phyloP scores from a whole-genome alignment of 495 filamentous ascomycete species.

The Lepidopterella palustris region DNA sequence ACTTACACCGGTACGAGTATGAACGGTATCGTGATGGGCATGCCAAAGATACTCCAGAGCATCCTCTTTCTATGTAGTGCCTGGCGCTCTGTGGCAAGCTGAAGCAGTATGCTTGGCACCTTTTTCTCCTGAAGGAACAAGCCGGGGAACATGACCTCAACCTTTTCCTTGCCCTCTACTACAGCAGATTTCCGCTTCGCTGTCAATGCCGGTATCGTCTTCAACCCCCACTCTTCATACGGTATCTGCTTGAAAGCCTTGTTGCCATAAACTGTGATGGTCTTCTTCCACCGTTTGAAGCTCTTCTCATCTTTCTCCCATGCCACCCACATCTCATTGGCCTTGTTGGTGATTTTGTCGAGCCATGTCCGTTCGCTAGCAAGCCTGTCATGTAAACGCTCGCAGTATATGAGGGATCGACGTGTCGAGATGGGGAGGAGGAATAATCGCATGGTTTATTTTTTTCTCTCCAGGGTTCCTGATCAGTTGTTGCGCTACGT shows the following conservation, averaged over 20 bases:
- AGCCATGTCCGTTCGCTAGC: slow-evolving; percentile 46
- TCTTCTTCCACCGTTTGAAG: slow-evolving; percentile 71
- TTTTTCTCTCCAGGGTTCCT: not conserved
- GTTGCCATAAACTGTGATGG: slow-evolving; percentile 80
- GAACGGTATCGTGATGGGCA: slow-evolving; percentile 79
- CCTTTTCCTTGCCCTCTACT: slow-evolving; percentile 54
- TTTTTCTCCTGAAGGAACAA: slow-evolving; percentile 56
- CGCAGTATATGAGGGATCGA: slow-evolving; percentile 88
- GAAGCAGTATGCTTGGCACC: slow-evolving; percentile 54
- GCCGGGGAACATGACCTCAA: slow-evolving; percentile 73
- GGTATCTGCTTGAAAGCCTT: slow-evolving; percentile 76
- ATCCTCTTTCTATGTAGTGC: slow-evolving; percentile 66
- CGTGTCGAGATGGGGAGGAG: slow-evolving; percentile 89
- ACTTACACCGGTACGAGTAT: slow-evolving; percentile 78
- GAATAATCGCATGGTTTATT: slow-evolving; percentile 77
- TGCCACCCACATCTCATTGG: slow-evolving; percentile 64
- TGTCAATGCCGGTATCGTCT: slow-evolving; percentile 83
- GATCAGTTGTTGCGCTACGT: not conserved
- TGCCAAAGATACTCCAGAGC: slow-evolving; percentile 70
- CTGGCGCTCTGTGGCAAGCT: slow-evolving; percentile 72
- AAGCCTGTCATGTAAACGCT: slow-evolving; percentile 53
- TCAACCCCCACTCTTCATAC: slow-evolving; percentile 95
- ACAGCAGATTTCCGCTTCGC: slow-evolving; percentile 56
- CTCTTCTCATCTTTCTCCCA: slow-evolving; percentile 76
- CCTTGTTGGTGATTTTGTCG: slow-evolving; percentile 61